Conservation (phyloP, 148 eudicot species). For the Fagopyrum esculentum region DNA sequence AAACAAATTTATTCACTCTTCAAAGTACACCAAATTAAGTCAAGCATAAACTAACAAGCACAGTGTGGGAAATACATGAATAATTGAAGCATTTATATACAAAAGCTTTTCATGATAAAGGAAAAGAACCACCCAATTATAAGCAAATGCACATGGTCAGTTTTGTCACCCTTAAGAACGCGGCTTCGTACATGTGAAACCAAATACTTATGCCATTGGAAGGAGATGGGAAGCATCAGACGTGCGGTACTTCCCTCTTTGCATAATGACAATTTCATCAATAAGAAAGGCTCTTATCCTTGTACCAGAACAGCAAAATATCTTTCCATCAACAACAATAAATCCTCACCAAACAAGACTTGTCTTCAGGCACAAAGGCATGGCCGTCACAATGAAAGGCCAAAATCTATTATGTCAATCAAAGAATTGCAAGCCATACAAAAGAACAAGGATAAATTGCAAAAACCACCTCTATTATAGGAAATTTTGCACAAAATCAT, state of each 20-base stretch:
- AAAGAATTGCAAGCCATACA: not conserved
- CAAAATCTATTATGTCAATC: not conserved
- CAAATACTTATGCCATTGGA: not conserved
- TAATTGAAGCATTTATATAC: not conserved
- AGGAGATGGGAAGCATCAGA: not conserved
- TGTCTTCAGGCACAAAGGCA: not conserved
- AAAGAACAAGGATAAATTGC: not conserved
- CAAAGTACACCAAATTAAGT: not conserved
- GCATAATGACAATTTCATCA: not conserved
- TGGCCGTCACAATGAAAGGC: not conserved
- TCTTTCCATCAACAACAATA: not conserved
- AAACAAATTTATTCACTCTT: not conserved
- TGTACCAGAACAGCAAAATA: not conserved
- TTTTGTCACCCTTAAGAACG: not conserved
- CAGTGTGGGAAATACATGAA: not conserved
- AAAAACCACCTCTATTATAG: not conserved
- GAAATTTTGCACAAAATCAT: not conserved
- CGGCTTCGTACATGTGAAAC: not conserved
- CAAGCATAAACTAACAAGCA: not conserved
- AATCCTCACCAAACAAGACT: not conserved
- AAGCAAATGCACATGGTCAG: not conserved
- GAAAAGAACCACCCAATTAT: not conserved
- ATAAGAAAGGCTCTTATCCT: not conserved
- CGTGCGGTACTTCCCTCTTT: not conserved
- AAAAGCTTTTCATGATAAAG: not conserved